Evolutionary conservation across 2,329 filamentous ascomycete genomes (phyloP), one percentile per base, ranked within the genome.

Genomic region (Aureobasidium subglaciale): DNA sequence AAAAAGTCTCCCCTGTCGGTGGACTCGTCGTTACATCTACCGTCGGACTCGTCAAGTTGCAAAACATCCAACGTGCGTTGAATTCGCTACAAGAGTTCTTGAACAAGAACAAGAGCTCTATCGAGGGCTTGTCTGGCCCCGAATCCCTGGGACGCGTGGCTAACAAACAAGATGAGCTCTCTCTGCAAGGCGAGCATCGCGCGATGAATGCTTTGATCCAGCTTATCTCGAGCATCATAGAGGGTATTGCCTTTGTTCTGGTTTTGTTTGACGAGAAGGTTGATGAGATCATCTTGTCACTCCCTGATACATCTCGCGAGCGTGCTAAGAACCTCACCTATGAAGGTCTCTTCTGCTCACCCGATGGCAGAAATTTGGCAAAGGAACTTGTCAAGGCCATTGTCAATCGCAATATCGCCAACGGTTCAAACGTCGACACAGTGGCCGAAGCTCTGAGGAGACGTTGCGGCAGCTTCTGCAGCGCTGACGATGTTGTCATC

Each of bases 341-440:
- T 65, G 90, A 97, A 68, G 81, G 83, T 42, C 81, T 99, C 0
- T 97, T 99, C 69, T 88, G 89, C 4, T 84, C 86, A 38, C 72
- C 79, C 5, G 79, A 84, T 16, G 93, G 93, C 29, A 90, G 90
- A 63, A 90, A 96, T 10, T 81, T 97, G 22, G 95, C 92, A 2
- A 96, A 96, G 70, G 82, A 96, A 55, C 78, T 99, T 1, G 93
- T 99, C 56, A 99, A 97, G 70, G 90, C 92, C 0, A 97, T 99
- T 65, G 93, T 99, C 55, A 97, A 97, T 70, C 85, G 91, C 65
- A 99, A 96, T 69, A 99, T 99, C 63, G 88, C 92, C 57, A 96
- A 90, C 65, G 93, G 95, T 9, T 92, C 91, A 4, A 99, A 97
- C 60, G 92, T 99, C 18, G 95, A 99, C 72, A 96, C 91, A 0